A percentile compares a stretch with the other conserved stretches of the same genome.
These are phyloP conservation scores for Begonia peltatifolia DNA, from an alignment of 306 rosid species.

Conservation along the genomic window DNA sequence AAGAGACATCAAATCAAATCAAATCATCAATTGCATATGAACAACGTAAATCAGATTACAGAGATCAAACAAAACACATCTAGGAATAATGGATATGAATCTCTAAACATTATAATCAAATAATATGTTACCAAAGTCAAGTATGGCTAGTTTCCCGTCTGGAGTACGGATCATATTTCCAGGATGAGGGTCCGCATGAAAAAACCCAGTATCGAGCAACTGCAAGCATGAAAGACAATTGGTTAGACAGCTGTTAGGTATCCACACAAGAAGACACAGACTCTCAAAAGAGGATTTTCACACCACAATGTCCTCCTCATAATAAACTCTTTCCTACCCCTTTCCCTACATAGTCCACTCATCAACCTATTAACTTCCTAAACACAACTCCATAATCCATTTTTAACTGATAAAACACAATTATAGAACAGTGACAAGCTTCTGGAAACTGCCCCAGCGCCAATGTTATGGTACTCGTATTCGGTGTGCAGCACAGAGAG, in stretches of 20 bases:
- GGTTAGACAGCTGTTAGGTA: neutral
- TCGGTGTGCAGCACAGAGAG: no score
- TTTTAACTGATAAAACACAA: no score
- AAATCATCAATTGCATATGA: neutral
- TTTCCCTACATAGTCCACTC: no score
- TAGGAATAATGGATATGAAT: neutral
- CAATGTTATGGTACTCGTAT: no score
- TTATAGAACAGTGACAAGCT: no score
- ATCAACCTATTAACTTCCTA: no score
- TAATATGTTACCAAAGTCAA: constrained; percentile 76
- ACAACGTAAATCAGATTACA: neutral
- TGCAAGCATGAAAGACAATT: constrained; percentile 24
- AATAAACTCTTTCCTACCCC: no score
- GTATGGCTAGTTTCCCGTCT: constrained; percentile 92
- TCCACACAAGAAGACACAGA: neutral
- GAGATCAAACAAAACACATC: neutral
- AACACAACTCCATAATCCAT: no score
- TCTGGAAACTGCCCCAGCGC: no score
- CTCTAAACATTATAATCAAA: no score
- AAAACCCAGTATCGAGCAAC: constrained; percentile 95
- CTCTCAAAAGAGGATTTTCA: neutral
- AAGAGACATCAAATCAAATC: no score
- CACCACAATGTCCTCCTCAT: no score
- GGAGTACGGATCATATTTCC: constrained; percentile 99
- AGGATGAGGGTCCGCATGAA: constrained; percentile 99